Conservation (phyloP, 2,329 filamentous ascomycete genomes). For the Knoxdaviesia proteae region DNA sequence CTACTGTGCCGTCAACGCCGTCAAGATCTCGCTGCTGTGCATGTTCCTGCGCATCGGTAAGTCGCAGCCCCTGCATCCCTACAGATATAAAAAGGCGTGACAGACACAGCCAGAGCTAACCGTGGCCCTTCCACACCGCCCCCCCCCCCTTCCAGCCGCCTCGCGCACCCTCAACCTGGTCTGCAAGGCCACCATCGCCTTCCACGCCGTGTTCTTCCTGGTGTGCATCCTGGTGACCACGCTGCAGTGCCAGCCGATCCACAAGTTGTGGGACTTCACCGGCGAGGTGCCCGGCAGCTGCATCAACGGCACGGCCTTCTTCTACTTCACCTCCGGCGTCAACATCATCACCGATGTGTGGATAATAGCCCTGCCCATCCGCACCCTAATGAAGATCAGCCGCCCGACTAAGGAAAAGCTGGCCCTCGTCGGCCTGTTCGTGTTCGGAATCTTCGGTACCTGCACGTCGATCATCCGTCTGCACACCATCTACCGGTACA, state of each 20-base stretch:
- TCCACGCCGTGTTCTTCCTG: slow-evolving; percentile 19
- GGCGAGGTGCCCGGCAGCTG: slow-evolving; percentile 13
- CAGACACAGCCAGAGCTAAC: not conserved
- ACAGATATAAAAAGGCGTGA: no score
- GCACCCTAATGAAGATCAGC: slow-evolving; percentile 20
- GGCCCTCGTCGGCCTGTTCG: slow-evolving; percentile 24
- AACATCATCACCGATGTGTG: slow-evolving; percentile 26
- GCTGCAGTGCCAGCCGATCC: slow-evolving; percentile 19
- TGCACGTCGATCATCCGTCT: slow-evolving; percentile 17
- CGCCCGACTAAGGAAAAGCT: slow-evolving; percentile 26
- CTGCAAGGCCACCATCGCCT: slow-evolving; percentile 14
- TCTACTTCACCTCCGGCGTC: slow-evolving; percentile 20
- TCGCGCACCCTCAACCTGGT: slow-evolving; percentile 10
- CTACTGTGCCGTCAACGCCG: slow-evolving; percentile 15
- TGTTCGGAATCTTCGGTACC: slow-evolving; percentile 16
- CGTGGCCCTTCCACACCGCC: slow-evolving; percentile 7
- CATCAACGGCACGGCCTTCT: slow-evolving; percentile 19
- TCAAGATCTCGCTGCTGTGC: slow-evolving; percentile 23
- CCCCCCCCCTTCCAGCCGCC: slow-evolving; percentile 8
- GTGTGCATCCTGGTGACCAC: slow-evolving; percentile 17
- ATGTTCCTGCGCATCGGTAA: slow-evolving; percentile 24
- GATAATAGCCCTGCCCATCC: slow-evolving; percentile 22
- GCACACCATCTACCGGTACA: slow-evolving; percentile 18
- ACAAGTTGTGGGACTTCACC: slow-evolving; percentile 19
- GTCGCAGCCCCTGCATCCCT: not conserved